Base-by-base conservation (phyloP, 2,329 filamentous ascomycete species). In the Xylaria sp. region DNA sequence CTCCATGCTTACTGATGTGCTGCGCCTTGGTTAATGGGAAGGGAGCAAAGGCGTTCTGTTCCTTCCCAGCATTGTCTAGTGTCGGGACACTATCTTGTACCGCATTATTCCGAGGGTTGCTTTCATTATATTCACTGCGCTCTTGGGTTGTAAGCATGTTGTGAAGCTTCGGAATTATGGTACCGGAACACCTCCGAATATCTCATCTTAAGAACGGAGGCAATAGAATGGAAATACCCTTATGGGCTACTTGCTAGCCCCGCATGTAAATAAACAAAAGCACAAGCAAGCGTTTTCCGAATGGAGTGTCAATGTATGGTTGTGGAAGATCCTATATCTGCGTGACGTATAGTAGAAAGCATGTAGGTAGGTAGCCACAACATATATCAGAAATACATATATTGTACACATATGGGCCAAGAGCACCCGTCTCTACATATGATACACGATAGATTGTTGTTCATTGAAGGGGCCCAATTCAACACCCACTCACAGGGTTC, bases 331-430 rank as follows among this genome's bases (percentile, higher is more conserved):
- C 21, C 19, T 5, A 19, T 40, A 47, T 44, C 23, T 47, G 2
- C 19, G 21, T 38, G 17, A 13, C 19, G 19, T 41, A 40, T 7
- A 23, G 15, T 37, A 27, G 10, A 53, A 19, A 46, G 19, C 17
- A 25, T 31, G 13, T 38, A 31, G 35, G 13, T 38, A 31, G 35
- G 19, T 25, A 41, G n/a, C 15, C 23, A 17, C 17, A 19, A 9
- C 13, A 29, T 6, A 40, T 17, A 19, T 27, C 46, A 27, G 41
- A 38, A 52, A 61, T 54, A 61, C 54, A 61, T 43, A 57, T 54
- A 21, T 61, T 64, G 48, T 64, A 63, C 61, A 61, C 58, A 11
- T 51, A 53, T 53, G 33, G n/a, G 55, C n/a, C 19, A 52, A 21
- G 33, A 54, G 40, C 25, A 23, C 44, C 27, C 8, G n/a, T 27